Evolutionary conservation across 2,329 filamentous ascomycete genomes (phyloP).

Genomic region (Endoconidiophora polonica): DNA sequence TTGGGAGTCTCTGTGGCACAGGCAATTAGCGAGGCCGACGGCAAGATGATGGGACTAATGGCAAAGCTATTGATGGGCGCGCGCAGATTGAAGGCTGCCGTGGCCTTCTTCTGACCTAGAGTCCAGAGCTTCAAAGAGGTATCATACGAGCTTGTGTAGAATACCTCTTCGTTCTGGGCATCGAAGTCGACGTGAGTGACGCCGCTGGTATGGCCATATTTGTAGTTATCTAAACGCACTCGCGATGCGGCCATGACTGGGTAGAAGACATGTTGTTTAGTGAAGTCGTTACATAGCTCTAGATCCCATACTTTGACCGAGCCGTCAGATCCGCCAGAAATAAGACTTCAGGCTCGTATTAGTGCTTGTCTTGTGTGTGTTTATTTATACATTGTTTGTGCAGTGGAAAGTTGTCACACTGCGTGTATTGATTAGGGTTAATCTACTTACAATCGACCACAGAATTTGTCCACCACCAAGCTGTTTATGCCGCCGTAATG

Average conservation of each 20-base stretch:
- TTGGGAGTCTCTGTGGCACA: conserved; percentile 76
- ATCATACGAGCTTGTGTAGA: conserved; percentile 64
- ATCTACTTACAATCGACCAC: conserved; percentile 49
- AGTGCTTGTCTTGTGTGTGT: background rate
- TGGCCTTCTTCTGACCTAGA: conserved; percentile 41
- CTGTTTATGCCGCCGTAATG: conserved; percentile 67
- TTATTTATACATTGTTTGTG: background rate
- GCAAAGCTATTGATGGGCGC: conserved; percentile 62
- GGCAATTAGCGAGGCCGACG: conserved; percentile 53
- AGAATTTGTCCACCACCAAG: conserved; percentile 65
- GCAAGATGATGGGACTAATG: conserved; percentile 48
- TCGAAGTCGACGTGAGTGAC: conserved; percentile 66
- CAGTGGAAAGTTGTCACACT: background rate
- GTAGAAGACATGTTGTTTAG: conserved; percentile 31
- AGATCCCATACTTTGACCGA: conserved; percentile 80
- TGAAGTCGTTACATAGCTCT: conserved; percentile 27
- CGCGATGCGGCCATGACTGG: conserved; percentile 36
- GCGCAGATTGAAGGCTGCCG: conserved; percentile 51
- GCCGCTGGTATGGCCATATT: conserved; percentile 44
- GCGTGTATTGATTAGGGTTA: background rate
- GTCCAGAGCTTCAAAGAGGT: conserved; percentile 61
- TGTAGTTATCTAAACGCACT: conserved; percentile 19
- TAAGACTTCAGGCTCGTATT: conserved; percentile 33
- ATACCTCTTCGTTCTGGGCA: conserved; percentile 58
- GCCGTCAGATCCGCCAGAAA: conserved; percentile 75